phyloP scores from a whole-genome alignment of 768 basidiomycete genomes.

The Pleurotus cornucopiae region DNA sequence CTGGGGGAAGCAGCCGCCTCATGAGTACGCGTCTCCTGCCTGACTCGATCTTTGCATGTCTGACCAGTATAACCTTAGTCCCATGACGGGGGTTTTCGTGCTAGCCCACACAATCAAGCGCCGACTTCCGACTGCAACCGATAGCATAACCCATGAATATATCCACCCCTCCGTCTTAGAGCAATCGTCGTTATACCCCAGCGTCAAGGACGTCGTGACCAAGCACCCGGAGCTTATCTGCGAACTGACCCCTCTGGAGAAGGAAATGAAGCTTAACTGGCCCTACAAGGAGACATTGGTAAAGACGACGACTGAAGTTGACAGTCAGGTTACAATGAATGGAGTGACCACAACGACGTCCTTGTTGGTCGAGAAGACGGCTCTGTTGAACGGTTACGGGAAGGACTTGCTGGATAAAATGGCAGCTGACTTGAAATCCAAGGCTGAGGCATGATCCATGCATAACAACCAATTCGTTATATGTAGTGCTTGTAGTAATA shows the following conservation, averaged over 20 bases:
- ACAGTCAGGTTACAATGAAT: background rate
- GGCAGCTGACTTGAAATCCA: background rate
- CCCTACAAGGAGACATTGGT: conserved; percentile 21
- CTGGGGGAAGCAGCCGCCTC: conserved; percentile 62
- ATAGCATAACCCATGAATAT: conserved; percentile 50
- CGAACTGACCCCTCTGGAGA: conserved; percentile 47
- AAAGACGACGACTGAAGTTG: background rate
- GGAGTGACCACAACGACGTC: background rate
- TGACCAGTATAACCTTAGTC: conserved; percentile 24
- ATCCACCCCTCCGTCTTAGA: conserved; percentile 58
- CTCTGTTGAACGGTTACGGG: background rate
- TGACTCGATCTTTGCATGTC: background rate
- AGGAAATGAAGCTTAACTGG: conserved; percentile 45
- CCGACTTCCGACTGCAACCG: conserved; percentile 36
- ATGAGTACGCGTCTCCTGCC: conserved; percentile 43
- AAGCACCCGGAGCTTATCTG: conserved; percentile 41
- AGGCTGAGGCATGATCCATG: background rate
- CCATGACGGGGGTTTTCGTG: conserved; percentile 50
- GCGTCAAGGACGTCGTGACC: conserved; percentile 29
- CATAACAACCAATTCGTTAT: background rate
- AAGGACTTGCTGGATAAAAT: background rate
- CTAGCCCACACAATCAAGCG: conserved; percentile 43
- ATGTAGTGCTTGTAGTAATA: background rate
- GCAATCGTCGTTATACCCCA: conserved; percentile 31
- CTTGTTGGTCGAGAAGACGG: background rate